Evolutionary conservation across 495 filamentous ascomycete species (phyloP), one percentile per base, ranked within the genome.

Genomic region (Podospora australis): DNA sequence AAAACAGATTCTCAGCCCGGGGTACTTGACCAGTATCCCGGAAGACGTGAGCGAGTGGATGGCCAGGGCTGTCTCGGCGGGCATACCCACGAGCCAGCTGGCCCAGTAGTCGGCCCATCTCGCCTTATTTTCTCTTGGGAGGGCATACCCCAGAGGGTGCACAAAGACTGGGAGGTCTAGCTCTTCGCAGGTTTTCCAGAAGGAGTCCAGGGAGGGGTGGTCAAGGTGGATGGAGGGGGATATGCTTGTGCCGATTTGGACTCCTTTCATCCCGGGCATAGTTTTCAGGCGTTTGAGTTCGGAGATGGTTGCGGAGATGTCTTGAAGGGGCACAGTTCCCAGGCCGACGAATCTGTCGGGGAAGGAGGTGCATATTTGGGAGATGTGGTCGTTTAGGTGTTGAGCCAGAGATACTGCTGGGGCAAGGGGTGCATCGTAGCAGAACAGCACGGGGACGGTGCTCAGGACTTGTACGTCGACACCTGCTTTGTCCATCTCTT

Each of bases 291-390:
- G 42, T 60, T 85, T 79, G 8, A 90, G 59, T 23, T 88, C 69
- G 7, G 70, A 75, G n/a, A 79, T 72, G 3, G 86, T 84, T 3
- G 74, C 74, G 8, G 70, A 68, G 0, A 86, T 63, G 39, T 78
- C 68, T 35, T 60, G 55, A 22, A 88, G 54, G 5, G 70, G 63
- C 44, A 62, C 48, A 10, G 56, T 59, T 6, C 24, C 56, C 23
- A 62, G 29, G 16, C 56, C 59, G 17, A 59, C 56, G 14, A 62
- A 62, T 9, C 59, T 36, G 1, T 30, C 40, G 9, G 50, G 50
- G 8, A 36, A 17, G 16, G 6, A 6, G 2, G 4, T 23, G 23
- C 53, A 56, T 0, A 59, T 44, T 6, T 24, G 14, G 2, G 45
- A 29, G 32, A 62, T 43, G 36, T 62, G 59, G 43, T 62, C 53